These are phyloP conservation scores for Botryosphaeria dothidea DNA, from an alignment of 2,329 filamentous ascomycete species.

Conservation along the genomic window DNA sequence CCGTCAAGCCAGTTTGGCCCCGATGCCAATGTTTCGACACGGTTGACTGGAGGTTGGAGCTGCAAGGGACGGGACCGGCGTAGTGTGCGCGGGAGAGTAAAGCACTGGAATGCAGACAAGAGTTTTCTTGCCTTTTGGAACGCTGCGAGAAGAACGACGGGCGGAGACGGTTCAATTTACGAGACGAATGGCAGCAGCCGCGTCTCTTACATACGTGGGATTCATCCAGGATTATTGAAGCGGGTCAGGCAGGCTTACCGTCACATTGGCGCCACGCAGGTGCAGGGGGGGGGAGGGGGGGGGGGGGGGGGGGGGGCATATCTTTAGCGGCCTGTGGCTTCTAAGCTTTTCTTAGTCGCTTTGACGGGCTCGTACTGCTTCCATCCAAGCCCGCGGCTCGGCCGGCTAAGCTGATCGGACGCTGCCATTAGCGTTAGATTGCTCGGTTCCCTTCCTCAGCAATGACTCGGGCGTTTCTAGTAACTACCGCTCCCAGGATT, in stretches of 20 bases:
- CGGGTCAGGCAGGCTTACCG: constrained; percentile 15
- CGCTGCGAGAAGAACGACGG: not conserved
- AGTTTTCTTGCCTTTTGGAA: not conserved
- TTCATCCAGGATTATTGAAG: constrained; percentile 14
- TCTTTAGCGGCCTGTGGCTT: constrained; percentile 12
- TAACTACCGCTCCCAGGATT: not conserved
- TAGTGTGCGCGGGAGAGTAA: not conserved
- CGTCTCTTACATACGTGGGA: constrained; percentile 16
- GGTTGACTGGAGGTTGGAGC: not conserved
- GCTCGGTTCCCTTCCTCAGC: not conserved
- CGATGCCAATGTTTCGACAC: not conserved
- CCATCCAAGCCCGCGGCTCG: constrained; percentile 12
- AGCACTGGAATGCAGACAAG: not conserved
- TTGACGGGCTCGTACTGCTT: constrained; percentile 11
- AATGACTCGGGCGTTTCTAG: not conserved
- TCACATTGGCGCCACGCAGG: constrained; percentile 10
- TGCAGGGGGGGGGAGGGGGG: too few species aligned
- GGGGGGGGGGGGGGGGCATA: too few species aligned
- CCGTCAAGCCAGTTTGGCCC: not conserved
- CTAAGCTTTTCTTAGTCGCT: constrained; percentile 15
- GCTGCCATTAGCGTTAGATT: not conserved
- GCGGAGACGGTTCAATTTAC: not conserved
- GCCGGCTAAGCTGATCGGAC: constrained; percentile 17
- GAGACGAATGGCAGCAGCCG: not conserved
- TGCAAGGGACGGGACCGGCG: not conserved